Evolutionary conservation across 2,329 filamentous ascomycete species (phyloP).

Genomic region (Raffaelea arxii): DNA sequence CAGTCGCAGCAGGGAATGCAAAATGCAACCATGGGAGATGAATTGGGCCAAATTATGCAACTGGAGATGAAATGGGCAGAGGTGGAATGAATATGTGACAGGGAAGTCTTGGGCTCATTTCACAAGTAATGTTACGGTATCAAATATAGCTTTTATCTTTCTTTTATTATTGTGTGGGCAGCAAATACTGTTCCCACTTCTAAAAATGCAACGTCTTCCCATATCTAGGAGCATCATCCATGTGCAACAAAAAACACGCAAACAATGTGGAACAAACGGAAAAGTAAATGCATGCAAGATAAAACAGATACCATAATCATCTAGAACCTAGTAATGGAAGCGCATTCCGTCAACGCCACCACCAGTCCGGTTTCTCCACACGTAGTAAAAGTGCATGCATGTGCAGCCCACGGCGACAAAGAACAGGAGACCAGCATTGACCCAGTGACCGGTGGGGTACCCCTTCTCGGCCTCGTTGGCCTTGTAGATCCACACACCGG

Average conservation of each 20-base stretch:
- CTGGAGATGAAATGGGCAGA: too few relatives aligned
- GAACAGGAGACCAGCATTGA: constrained; percentile 39
- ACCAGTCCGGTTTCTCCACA: neutral
- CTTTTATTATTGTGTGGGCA: too few relatives aligned
- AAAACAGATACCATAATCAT: neutral
- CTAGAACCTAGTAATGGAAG: neutral
- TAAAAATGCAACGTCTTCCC: neutral
- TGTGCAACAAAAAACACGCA: neutral
- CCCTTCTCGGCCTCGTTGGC: constrained; percentile 33
- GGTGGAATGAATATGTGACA: too few relatives aligned
- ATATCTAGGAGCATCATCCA: neutral
- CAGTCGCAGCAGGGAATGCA: too few relatives aligned
- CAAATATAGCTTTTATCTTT: too few relatives aligned
- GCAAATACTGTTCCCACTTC: too few relatives aligned
- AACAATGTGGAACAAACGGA: neutral
- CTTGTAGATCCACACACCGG: constrained; percentile 51
- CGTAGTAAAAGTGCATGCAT: neutral
- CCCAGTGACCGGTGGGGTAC: constrained; percentile 49
- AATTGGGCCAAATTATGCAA: too few relatives aligned
- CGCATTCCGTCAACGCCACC: neutral
- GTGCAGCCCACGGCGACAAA: constrained; percentile 30
- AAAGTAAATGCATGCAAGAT: neutral
- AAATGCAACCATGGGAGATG: too few relatives aligned
- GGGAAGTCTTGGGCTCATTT: too few relatives aligned
- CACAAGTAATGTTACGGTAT: too few relatives aligned